These are phyloP conservation scores for Logfia minima DNA, from an alignment of 129 eudicot genomes.

Conservation along the genomic window DNA sequence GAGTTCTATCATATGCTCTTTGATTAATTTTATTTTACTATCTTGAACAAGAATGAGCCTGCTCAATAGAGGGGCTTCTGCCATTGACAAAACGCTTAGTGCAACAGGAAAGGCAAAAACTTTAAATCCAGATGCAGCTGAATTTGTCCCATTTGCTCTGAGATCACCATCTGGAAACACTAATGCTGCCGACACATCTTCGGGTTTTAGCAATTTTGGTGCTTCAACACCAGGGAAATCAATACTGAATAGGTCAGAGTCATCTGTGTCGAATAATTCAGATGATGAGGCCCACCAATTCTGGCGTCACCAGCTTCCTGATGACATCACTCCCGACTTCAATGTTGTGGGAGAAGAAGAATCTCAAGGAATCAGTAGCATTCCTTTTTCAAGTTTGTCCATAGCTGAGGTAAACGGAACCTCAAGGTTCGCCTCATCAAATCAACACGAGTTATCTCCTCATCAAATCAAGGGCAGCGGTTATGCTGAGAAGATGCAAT, in stretches of 20 bases:
- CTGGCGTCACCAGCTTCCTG: conserved; percentile 95
- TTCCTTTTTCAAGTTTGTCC: conserved; percentile 63
- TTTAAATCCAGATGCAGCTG: conserved; percentile 94
- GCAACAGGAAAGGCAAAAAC: conserved; percentile 44
- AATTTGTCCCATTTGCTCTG: conserved; percentile 78
- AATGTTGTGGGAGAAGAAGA: conserved; percentile 61
- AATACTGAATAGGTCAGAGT: conserved; percentile 69
- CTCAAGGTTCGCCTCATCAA: conserved; percentile 38
- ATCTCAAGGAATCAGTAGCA: conserved; percentile 44
- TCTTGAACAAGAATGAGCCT: conserved; percentile 60
- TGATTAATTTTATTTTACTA: conserved; percentile 24
- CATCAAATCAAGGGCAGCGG: conserved; percentile 39
- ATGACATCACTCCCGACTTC: conserved; percentile 92
- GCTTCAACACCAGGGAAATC: conserved; percentile 50
- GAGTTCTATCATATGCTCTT: conserved; percentile 26
- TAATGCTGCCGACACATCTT: conserved; percentile 32
- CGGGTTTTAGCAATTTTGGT: conserved; percentile 38
- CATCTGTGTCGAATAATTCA: conserved; percentile 70
- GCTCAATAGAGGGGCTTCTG: conserved; percentile 57
- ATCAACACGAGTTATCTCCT: conserved; percentile 44
- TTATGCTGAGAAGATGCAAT: conserved; percentile 49
- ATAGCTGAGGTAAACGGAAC: conserved; percentile 50
- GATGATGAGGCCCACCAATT: conserved; percentile 90
- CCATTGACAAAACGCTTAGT: conserved; percentile 54
- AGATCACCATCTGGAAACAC: conserved; percentile 48